Base-by-base conservation (phyloP, 139 green algal genomes). In the Chlorella sp. region DNA sequence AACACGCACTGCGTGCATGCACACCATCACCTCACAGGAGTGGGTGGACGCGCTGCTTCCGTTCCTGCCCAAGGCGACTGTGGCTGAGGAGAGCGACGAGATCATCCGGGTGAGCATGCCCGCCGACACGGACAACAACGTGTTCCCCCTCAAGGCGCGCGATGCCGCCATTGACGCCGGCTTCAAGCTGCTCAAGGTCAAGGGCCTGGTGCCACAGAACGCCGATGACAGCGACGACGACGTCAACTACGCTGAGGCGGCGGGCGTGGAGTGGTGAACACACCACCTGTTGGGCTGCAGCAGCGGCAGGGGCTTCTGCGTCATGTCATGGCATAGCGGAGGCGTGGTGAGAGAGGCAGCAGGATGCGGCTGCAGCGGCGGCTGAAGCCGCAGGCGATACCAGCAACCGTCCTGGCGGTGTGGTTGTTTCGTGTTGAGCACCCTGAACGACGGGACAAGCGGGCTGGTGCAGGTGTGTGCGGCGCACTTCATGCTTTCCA, bases 111-210 rank as follows among this genome's bases (percentile, higher is more conserved):
- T 86, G 3, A 31, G 83, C 2, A 76, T 82, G 31, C 30, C 77
- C 27, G 79, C 42, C 23, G 71, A 90, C 80, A 31, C 59, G 24
- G 81, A 86, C 26, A 81, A 81, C 31, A 81, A 78, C 30, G 66
- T 73, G 31, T 93, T 92, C 83, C 87, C 88, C 29, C 78, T 93
- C 26, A 93, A 93, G 78, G 83, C 89, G 79, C 85, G 88, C 49
- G 88, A 93, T 63, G 87, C 86, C 26, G 84, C 76, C 63, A 87
- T 85, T 68, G 74, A 67, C 35, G 76, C 75, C 20, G 85, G 85
- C 67, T 88, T 91, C 50, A 76, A 82, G 1, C 92, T 89, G 79
- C 85, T 93, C 70, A 77, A 84, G 35, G 73, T 76, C 62, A 90
- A 93, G 70, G 83, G 85, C 59, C 82, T 93, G 26, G 81, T 94